Conservation (phyloP, 202 grass and related monocot species). For the Schoenoplectus tabernaemontani region DNA sequence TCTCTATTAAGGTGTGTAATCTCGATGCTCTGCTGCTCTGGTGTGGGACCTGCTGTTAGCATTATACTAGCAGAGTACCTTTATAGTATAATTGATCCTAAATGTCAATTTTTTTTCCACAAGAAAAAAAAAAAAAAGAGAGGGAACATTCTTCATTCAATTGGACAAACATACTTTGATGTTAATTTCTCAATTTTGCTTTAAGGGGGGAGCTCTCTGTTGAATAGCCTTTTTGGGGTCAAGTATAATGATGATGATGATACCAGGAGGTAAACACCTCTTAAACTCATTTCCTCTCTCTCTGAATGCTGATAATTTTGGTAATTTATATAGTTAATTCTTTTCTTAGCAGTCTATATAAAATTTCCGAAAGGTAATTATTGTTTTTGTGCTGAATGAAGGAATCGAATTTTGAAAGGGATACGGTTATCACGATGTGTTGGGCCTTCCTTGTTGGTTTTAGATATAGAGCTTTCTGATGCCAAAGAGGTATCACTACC, state of each 20-base stretch:
- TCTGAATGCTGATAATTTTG: neutral
- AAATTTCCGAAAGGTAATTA: neutral
- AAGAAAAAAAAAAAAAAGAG: neutral
- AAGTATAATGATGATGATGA: slow-evolving; percentile 1
- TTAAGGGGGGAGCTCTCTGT: slow-evolving; percentile 21
- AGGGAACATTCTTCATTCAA: neutral
- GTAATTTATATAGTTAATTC: neutral
- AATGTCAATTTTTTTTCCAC: neutral
- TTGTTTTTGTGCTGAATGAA: neutral
- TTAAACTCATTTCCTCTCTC: neutral
- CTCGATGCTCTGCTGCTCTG: neutral
- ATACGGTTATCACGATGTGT: slow-evolving; percentile 20
- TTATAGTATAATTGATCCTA: neutral
- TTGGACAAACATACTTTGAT: neutral
- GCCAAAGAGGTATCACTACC: slow-evolving; percentile 24
- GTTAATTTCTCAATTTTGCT: neutral
- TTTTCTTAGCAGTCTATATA: neutral
- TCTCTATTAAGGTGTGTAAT: neutral
- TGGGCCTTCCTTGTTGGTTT: slow-evolving; percentile 15
- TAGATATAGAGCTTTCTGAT: slow-evolving; percentile 28
- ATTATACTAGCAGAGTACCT: neutral
- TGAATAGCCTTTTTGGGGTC: slow-evolving; percentile 17
- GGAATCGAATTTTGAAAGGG: slow-evolving; percentile 18
- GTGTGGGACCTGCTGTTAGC: neutral
- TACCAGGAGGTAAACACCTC: slow-evolving; percentile 18